Conservation (phyloP, 2,329 filamentous ascomycete genomes). For the Botrytis sinoallii region DNA sequence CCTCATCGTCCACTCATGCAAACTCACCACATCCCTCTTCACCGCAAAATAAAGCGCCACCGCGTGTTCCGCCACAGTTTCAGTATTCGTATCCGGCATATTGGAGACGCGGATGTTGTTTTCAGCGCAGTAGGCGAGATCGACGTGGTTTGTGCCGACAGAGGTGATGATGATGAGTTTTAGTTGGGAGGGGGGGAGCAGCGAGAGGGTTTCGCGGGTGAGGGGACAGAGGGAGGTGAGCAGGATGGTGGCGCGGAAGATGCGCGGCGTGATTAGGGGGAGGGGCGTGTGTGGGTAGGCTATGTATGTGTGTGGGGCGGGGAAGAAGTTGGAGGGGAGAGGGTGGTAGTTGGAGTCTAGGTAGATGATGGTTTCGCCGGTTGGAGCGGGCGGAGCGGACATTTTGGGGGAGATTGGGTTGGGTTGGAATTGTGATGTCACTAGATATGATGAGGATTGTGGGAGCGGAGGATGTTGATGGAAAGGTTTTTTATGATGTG, state of each 20-base stretch:
- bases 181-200: neutral
- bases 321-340: neutral
- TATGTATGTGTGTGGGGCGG: neutral
- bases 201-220: neutral
- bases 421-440: neutral
- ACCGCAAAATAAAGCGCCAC: slow-evolving; percentile 5
- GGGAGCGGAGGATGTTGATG: neutral
- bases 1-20: slow-evolving; percentile 12
- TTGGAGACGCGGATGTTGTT: neutral
- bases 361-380: neutral
- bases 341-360: slow-evolving; percentile 4
- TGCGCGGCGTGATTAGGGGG: neutral
- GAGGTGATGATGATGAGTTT: slow-evolving; percentile 13
- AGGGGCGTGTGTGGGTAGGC: neutral
- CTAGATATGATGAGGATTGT: neutral
- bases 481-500: neutral
- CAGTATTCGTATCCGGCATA: neutral
- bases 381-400: neutral
- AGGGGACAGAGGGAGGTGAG: neutral
- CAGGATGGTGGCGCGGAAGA: neutral
- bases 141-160: slow-evolving; percentile 10
- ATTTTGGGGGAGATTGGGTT: neutral
- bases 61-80: neutral
- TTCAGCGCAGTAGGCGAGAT: neutral
- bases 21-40: neutral